Percentiles rank a stretch among this genome's conserved stretches.
Evolutionary conservation across 495 filamentous ascomycete species (phyloP).

Genomic region (Thozetella sp.): DNA sequence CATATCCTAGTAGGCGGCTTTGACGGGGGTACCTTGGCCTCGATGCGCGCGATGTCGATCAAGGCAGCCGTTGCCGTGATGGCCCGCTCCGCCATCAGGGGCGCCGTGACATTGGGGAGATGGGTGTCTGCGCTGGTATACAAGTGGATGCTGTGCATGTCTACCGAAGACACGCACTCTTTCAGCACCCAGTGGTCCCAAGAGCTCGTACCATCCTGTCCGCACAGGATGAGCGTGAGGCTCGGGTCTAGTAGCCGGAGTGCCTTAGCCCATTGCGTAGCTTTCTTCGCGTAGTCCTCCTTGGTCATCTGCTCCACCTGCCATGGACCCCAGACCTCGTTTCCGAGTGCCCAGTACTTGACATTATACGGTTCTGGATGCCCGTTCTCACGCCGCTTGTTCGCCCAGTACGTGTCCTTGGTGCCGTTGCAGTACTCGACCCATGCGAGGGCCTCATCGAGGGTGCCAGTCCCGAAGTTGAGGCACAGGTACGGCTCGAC

Average conservation of each 20-base stretch:
- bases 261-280: slow-evolving; percentile 77
- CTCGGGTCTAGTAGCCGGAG: slow-evolving; percentile 71
- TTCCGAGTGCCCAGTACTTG: slow-evolving; percentile 60
- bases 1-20: slow-evolving; percentile 68
- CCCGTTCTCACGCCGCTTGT: slow-evolving; percentile 70
- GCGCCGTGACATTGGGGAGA: slow-evolving; percentile 63
- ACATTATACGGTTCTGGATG: slow-evolving; percentile 71
- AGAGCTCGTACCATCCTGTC: slow-evolving; percentile 63
- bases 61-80: slow-evolving; percentile 69
- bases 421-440: slow-evolving; percentile 78
- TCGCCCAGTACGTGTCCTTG: slow-evolving; percentile 74
- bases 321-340: slow-evolving; percentile 77
- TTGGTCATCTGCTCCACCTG: slow-evolving; percentile 74
- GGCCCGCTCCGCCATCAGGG: slow-evolving; percentile 70
- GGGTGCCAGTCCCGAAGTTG: slow-evolving; percentile 72
- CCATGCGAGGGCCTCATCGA: slow-evolving; percentile 76
- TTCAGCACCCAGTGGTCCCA: slow-evolving; percentile 75
- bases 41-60: slow-evolving; percentile 76
- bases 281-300: slow-evolving; percentile 72
- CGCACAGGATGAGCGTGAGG: slow-evolving; percentile 70
- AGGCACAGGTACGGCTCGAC: slow-evolving; percentile 73
- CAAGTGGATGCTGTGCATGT: slow-evolving; percentile 69
- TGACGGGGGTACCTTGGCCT: slow-evolving; percentile 58
- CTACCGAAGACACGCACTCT: slow-evolving; percentile 63
- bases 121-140: slow-evolving; percentile 62